Conservation (phyloP, 202 grass and related monocot genomes). For the Carex sylvatica region DNA sequence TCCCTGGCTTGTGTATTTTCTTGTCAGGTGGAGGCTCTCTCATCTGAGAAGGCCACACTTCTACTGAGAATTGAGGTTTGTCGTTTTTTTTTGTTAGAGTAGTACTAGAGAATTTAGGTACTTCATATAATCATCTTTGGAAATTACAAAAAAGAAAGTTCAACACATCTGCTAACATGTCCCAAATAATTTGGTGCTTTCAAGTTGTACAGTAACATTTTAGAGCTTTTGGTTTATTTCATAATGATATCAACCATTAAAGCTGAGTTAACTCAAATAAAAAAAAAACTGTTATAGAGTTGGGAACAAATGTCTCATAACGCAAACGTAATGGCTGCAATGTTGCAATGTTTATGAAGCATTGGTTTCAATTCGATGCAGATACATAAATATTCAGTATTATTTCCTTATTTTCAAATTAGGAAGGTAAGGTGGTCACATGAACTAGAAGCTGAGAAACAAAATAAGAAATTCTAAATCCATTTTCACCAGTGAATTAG, state of each 20-base stretch:
- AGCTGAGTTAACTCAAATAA: not conserved
- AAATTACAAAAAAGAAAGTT: not conserved
- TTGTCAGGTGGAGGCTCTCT: slow-evolving; percentile 75
- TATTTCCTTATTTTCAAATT: not conserved
- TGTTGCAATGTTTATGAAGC: not conserved
- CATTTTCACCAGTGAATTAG: not conserved
- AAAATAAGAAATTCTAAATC: not conserved
- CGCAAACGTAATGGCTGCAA: not conserved
- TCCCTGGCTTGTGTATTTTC: slow-evolving; percentile 1
- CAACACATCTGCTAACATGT: not conserved
- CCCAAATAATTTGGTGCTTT: not conserved
- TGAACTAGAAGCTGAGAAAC: not conserved
- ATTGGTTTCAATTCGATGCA: not conserved
- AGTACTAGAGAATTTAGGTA: not conserved
- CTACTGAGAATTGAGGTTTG: slow-evolving; percentile 79
- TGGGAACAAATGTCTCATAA: no score
- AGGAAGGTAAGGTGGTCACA: not conserved
- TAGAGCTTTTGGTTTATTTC: not conserved
- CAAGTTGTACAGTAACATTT: no score
- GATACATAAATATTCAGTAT: not conserved
- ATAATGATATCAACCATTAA: not conserved
- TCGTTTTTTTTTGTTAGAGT: not conserved
- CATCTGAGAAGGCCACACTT: slow-evolving; percentile 92
- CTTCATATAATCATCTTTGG: not conserved
- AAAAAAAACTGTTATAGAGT: no score